These are phyloP conservation scores for Fusarium setosum DNA, from an alignment of 2,329 filamentous ascomycete species.

Conservation along the genomic window DNA sequence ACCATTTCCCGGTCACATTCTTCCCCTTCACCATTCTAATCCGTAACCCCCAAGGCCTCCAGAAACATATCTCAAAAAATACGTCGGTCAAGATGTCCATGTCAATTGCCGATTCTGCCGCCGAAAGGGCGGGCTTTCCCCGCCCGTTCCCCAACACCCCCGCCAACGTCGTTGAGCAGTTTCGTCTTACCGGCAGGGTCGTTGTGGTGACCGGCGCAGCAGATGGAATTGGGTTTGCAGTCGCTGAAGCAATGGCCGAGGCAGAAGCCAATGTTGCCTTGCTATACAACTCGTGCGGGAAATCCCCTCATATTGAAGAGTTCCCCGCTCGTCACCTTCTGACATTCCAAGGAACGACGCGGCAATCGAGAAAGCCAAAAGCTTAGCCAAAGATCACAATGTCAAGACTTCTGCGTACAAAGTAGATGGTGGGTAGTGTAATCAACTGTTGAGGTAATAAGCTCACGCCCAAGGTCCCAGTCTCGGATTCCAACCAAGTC, in stretches of 20 bases:
- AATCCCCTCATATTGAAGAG: not conserved
- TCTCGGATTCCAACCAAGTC: constrained; percentile 50
- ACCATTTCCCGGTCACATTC: too few species aligned
- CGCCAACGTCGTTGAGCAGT: constrained; percentile 56
- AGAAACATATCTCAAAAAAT: not conserved
- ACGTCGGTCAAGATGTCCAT: not conserved
- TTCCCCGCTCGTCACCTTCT: not conserved
- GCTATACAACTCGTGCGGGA: constrained; percentile 44
- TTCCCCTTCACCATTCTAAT: not conserved
- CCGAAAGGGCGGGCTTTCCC: constrained; percentile 8
- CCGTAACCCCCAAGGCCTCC: too few species aligned
- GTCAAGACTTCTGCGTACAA: constrained; percentile 54
- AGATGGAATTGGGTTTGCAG: constrained; percentile 57
- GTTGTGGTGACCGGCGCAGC: constrained; percentile 56
- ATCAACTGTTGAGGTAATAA: not conserved
- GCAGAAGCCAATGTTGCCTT: constrained; percentile 53
- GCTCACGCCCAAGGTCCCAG: constrained; percentile 28
- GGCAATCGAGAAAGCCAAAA: constrained; percentile 49
- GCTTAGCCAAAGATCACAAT: constrained; percentile 45
- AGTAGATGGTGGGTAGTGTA: constrained; percentile 48
- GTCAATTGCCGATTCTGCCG: not conserved
- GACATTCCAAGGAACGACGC: constrained; percentile 39
- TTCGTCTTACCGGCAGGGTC: constrained; percentile 53
- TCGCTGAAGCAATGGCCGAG: constrained; percentile 58
- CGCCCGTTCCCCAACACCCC: constrained; percentile 37